Conservation (phyloP, 129 eudicot species). For the Solidago caesia region DNA sequence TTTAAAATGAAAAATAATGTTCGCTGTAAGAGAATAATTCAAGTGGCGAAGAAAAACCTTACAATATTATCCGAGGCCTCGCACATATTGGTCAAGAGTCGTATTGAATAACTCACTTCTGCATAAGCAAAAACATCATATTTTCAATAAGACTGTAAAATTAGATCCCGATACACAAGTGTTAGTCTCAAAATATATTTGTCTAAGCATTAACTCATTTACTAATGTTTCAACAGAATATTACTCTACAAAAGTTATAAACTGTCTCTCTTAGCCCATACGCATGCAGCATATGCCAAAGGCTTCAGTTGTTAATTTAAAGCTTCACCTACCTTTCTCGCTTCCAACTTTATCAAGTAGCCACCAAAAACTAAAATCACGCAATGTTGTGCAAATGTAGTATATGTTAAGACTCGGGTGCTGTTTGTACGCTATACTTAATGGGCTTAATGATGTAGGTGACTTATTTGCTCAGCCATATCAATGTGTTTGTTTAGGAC, state of each 20-base stretch:
- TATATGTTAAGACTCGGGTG: no score
- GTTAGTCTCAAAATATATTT: not conserved
- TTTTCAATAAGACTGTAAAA: not conserved
- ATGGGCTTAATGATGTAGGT: no score
- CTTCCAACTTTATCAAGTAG: no score
- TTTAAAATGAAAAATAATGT: not conserved
- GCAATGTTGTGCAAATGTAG: no score
- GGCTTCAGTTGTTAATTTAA: not conserved
- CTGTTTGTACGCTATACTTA: no score
- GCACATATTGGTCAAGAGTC: conserved; percentile 75
- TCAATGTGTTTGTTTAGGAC: no score
- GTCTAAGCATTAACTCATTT: not conserved
- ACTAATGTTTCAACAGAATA: not conserved
- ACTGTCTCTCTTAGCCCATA: conserved; percentile 3
- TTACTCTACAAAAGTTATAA: not conserved
- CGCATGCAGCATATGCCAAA: not conserved
- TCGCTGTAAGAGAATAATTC: not conserved
- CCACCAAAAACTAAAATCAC: no score
- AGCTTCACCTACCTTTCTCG: no score
- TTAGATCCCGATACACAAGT: not conserved
- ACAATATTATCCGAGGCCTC: conserved; percentile 65
- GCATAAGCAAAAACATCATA: conserved; percentile 26
- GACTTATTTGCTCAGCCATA: no score
- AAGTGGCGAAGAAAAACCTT: conserved; percentile 17
- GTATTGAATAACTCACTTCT: conserved; percentile 69